Conservation (phyloP, 176 grass and related monocot species). For the Aegilops umbellulata region DNA sequence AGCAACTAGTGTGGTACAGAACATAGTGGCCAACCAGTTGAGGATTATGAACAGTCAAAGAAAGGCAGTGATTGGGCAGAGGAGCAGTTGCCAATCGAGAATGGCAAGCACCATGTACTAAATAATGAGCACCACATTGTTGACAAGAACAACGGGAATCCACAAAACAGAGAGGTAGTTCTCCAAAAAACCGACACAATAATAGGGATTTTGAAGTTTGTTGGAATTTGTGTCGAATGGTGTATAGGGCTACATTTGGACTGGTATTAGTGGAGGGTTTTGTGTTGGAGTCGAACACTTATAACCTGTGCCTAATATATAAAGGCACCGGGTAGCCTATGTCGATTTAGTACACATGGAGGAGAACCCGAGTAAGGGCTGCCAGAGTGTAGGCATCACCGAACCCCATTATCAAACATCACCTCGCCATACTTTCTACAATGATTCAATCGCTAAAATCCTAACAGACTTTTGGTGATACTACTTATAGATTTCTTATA, state of each 20-base stretch:
- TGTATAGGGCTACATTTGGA: too few species aligned
- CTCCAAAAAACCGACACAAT: background rate
- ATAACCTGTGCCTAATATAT: too few species aligned
- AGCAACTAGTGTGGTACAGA: constrained; percentile 26
- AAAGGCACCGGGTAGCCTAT: too few species aligned
- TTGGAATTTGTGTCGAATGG: too few species aligned
- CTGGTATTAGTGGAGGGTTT: too few species aligned
- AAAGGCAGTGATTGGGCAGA: background rate
- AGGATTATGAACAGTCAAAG: constrained; percentile 11
- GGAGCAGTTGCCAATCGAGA: constrained; percentile 16
- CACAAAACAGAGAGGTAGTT: constrained; percentile 30
- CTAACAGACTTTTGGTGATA: background rate
- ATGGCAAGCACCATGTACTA: constrained; percentile 3
- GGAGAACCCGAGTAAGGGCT: too few species aligned
- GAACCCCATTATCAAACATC: too few species aligned
- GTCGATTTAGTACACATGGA: too few species aligned
- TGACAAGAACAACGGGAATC: constrained; percentile 11
- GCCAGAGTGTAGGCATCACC: too few species aligned
- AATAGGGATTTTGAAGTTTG: background rate
- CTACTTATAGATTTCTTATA: constrained; percentile 9
- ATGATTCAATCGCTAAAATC: too few species aligned
- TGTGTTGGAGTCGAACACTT: too few species aligned
- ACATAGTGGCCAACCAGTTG: constrained; percentile 20
- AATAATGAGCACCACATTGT: constrained; percentile 21
- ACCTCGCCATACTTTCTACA: too few species aligned